phyloP scores from a whole-genome alignment of 768 basidiomycete genomes.

The Tremella fuciformis region DNA sequence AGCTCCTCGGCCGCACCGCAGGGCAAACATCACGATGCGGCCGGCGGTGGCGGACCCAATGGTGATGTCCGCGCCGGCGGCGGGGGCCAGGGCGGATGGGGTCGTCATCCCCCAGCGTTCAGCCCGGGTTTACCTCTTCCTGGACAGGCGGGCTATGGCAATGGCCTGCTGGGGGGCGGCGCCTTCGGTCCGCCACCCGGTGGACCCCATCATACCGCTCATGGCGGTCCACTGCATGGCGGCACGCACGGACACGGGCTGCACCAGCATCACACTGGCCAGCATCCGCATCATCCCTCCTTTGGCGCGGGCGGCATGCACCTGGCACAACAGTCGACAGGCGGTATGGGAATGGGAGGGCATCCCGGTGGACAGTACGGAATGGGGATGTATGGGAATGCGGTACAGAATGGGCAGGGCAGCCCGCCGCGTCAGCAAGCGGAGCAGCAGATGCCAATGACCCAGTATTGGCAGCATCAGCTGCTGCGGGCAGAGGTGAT shows the following conservation, averaged over 20 bases:
- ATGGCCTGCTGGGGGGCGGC: neutral
- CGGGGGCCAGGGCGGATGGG: constrained; percentile 1
- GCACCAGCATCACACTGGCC: constrained; percentile 12
- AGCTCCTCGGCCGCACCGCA: constrained; percentile 4
- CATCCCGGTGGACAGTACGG: constrained; percentile 20
- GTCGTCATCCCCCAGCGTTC: constrained; percentile 1
- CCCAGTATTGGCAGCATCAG: constrained; percentile 89
- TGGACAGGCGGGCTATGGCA: neutral
- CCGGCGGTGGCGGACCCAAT: constrained; percentile 1
- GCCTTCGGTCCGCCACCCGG: neutral
- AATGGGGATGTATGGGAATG: constrained; percentile 27
- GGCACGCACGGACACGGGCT: neutral
- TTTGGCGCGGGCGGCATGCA: constrained; percentile 24
- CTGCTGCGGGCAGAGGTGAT: constrained; percentile 85
- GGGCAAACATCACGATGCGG: neutral
- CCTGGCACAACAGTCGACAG: constrained; percentile 11
- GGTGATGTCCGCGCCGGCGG: neutral
- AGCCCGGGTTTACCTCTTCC: neutral
- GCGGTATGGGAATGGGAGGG: constrained; percentile 22
- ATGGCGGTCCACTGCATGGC: neutral
- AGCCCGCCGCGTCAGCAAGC: constrained; percentile 38
- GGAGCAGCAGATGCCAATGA: constrained; percentile 55
- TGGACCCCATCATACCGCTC: neutral
- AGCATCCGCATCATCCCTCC: constrained; percentile 29
- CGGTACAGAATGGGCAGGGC: constrained; percentile 11